A percentile compares a stretch with the other conserved stretches of the same genome.
phyloP scores from a whole-genome alignment of 2,329 filamentous ascomycete species.

The Alternaria sp. region DNA sequence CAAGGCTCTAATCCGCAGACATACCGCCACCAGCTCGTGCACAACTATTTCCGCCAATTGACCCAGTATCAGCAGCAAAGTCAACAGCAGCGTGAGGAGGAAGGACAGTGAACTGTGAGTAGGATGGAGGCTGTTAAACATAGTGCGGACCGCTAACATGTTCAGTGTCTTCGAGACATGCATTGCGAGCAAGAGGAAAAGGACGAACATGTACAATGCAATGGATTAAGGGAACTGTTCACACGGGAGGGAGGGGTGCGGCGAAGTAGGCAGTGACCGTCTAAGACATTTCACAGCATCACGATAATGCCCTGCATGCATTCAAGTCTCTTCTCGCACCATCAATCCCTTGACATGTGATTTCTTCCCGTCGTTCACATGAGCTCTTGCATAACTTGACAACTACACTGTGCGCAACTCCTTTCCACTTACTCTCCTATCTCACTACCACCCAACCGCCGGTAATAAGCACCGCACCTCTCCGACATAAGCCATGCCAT shows the following conservation, averaged over 20 bases:
- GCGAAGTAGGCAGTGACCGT: neutral
- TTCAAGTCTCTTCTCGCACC: neutral
- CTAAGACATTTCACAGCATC: neutral
- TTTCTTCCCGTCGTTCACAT: neutral
- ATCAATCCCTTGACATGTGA: neutral
- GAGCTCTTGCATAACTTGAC: neutral
- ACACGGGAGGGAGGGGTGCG: neutral
- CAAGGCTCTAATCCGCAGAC: slow-evolving; percentile 28
- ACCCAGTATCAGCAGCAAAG: slow-evolving; percentile 32
- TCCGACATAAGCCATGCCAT: neutral
- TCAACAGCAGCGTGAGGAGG: slow-evolving; percentile 26
- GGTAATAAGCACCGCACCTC: neutral
- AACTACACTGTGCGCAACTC: neutral
- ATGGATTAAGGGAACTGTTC: neutral
- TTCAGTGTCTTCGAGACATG: neutral
- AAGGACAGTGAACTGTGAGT: neutral
- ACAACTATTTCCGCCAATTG: slow-evolving; percentile 29
- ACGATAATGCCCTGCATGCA: neutral
- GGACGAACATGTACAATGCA: neutral
- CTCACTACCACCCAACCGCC: neutral
- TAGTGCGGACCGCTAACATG: neutral
- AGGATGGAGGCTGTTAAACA: neutral
- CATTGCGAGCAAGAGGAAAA: neutral
- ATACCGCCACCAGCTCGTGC: slow-evolving; percentile 36
- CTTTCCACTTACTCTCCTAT: neutral